Conservation (phyloP, 164 flowering plant genomes). For the Vitis labrusca region DNA sequence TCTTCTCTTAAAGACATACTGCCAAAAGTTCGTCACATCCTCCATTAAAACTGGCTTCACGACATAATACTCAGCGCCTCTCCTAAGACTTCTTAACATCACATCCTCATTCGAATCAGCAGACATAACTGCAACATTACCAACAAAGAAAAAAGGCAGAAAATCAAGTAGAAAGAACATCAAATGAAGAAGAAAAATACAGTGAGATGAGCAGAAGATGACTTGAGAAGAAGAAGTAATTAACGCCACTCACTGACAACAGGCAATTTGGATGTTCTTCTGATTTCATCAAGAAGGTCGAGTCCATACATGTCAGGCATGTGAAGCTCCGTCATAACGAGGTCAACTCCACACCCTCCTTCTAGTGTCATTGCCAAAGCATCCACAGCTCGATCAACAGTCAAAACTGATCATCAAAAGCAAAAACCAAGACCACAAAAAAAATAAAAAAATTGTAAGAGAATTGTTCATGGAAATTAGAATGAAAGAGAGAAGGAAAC, state of each 20-base stretch:
- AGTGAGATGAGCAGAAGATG: no score
- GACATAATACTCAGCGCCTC: constrained; percentile 15
- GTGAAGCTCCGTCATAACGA: constrained; percentile 14
- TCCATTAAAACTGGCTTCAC: constrained; percentile 16
- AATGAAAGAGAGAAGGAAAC: constrained; percentile 13
- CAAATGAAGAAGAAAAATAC: no score
- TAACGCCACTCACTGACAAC: constrained; percentile 6
- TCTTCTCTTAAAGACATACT: constrained; percentile 3
- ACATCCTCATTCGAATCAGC: constrained; percentile 6
- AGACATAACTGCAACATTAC: constrained; percentile 24
- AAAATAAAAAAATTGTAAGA: no score
- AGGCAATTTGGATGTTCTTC: constrained; percentile 11
- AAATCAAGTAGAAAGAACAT: no score
- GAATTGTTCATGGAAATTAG: no score
- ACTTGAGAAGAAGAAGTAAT: no score
- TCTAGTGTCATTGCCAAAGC: constrained; percentile 9
- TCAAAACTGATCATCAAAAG: constrained; percentile 1
- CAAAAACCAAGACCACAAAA: no score
- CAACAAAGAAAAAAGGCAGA: no score
- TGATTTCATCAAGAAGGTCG: constrained; percentile 19
- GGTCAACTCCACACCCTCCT: constrained; percentile 1
- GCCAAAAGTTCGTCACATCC: constrained; percentile 19
- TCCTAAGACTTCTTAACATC: constrained; percentile 6
- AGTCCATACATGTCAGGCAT: constrained; percentile 20
- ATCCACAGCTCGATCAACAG: constrained; percentile 7